phyloP scores from a whole-genome alignment of 2,329 filamentous ascomycete species.

The Diaporthe destruens region DNA sequence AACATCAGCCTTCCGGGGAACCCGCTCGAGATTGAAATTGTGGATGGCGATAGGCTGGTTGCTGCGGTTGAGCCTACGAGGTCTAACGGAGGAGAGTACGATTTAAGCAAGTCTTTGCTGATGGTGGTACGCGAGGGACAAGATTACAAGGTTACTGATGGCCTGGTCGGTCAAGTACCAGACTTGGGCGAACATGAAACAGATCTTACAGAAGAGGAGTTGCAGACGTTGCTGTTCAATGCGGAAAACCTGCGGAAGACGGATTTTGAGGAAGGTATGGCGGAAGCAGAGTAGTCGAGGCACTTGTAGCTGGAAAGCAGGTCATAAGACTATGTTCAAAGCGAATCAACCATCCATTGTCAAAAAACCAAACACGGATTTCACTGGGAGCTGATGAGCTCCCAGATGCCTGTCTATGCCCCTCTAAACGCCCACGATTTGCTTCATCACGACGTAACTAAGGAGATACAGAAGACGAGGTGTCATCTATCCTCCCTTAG shows the following conservation, averaged over 20 bases:
- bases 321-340: conserved; percentile 10
- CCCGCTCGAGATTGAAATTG: conserved; percentile 66
- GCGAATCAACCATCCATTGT: conserved; percentile 34
- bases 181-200: conserved; percentile 48
- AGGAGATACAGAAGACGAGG: conserved; percentile 33
- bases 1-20: conserved; percentile 73
- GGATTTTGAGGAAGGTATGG: conserved; percentile 48
- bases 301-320: conserved; percentile 21
- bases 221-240: conserved; percentile 59
- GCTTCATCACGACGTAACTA: conserved; percentile 38
- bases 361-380: conserved; percentile 27
- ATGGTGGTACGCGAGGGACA: conserved; percentile 33
- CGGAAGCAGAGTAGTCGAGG: conserved; percentile 37
- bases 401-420: conserved; percentile 41
- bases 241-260: conserved; percentile 63
- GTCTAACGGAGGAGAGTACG: conserved; percentile 42
- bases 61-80: conserved; percentile 55
- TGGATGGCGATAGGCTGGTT: conserved; percentile 49
- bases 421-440: conserved; percentile 42
- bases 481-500: conserved; percentile 30
- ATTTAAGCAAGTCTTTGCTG: conserved; percentile 34
- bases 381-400: conserved; percentile 33
- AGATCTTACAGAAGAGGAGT: conserved; percentile 54
- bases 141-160: conserved; percentile 40
- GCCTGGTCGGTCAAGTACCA: conserved; percentile 42